Percentiles rank a stretch among this genome's conserved stretches.
These are phyloP conservation scores for Torulaspora franciscae DNA, from an alignment of 805 yeast species.

Conservation along the genomic window DNA sequence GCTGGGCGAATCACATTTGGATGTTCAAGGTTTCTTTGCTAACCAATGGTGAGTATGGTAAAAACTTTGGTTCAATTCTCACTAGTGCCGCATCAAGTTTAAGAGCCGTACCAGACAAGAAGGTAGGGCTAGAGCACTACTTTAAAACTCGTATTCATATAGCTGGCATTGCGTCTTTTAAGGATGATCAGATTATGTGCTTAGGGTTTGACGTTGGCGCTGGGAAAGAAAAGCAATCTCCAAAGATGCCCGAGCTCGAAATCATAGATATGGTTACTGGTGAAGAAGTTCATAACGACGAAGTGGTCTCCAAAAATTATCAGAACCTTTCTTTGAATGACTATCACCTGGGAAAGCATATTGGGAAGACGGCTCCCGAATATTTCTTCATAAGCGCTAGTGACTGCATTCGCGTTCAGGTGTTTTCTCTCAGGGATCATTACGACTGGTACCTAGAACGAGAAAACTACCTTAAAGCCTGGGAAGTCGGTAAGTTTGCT, in stretches of 20 bases:
- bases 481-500: conserved; percentile 66
- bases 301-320: conserved; percentile 56
- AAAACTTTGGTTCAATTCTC: conserved; percentile 31
- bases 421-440: conserved; percentile 63
- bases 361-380: conserved; percentile 35
- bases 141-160: conserved; percentile 47
- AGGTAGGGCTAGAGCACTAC: conserved; percentile 37
- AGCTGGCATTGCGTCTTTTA: conserved; percentile 74
- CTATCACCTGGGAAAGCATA: conserved; percentile 57
- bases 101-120: conserved; percentile 41
- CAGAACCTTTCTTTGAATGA: conserved; percentile 72
- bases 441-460: conserved; percentile 65
- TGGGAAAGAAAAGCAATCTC: conserved; percentile 41
- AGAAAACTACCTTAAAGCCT: conserved; percentile 59
- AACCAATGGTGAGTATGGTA: conserved; percentile 19
- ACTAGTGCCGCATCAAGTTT: conserved; percentile 46
- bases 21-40: conserved; percentile 45
- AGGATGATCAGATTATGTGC: conserved; percentile 59
- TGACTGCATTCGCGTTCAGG: conserved; percentile 75
- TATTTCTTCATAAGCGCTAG: conserved; percentile 73
- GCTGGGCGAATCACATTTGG: conserved; percentile 84
- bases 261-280: conserved; percentile 62
- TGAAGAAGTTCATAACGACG: conserved; percentile 74
- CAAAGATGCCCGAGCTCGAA: conserved; percentile 67
- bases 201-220: conserved; percentile 24